Conservation (phyloP, 1,284 basidiomycete species). For the Moesziomyces globuligerus region DNA sequence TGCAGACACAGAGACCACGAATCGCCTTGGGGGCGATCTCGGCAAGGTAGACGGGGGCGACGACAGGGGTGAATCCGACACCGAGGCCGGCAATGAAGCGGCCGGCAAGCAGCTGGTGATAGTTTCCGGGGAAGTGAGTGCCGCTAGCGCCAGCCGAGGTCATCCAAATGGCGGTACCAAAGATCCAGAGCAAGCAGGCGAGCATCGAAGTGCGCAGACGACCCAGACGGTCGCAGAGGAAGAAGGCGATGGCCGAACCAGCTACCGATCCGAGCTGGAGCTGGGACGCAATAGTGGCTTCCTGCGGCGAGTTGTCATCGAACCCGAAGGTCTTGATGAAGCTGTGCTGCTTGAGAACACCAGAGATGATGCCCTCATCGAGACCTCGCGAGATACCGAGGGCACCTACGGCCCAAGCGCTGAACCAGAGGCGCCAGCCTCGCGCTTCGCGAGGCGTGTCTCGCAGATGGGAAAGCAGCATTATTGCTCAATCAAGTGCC, state of each 20-base stretch:
- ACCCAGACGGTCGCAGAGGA: constrained; percentile 49
- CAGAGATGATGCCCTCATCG: constrained; percentile 53
- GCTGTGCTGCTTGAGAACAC: constrained; percentile 36
- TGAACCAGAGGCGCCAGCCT: constrained; percentile 44
- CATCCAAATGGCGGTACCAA: constrained; percentile 55
- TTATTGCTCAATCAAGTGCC: neutral
- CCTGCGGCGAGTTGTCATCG: constrained; percentile 41
- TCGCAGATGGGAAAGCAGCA: constrained; percentile 42
- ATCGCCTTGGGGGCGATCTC: constrained; percentile 50
- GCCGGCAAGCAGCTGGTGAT: constrained; percentile 48
- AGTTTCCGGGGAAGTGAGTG: constrained; percentile 34
- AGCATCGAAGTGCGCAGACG: constrained; percentile 48
- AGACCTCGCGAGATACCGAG: constrained; percentile 51
- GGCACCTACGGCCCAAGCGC: constrained; percentile 41
- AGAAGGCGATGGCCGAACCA: constrained; percentile 54
- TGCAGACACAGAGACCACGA: constrained; percentile 43
- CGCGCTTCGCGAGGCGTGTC: constrained; percentile 43
- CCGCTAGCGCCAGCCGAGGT: constrained; percentile 37
- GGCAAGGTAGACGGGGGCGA: constrained; percentile 44
- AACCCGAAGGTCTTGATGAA: constrained; percentile 46
- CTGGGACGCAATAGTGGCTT: constrained; percentile 49
- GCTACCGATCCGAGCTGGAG: constrained; percentile 49
- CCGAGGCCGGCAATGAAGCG: constrained; percentile 55
- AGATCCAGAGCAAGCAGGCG: constrained; percentile 51
- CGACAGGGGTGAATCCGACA: constrained; percentile 50